Base-by-base conservation (phyloP, 192 early-diverging fungal genomes). In the Thoreauomyces humboldtii region DNA sequence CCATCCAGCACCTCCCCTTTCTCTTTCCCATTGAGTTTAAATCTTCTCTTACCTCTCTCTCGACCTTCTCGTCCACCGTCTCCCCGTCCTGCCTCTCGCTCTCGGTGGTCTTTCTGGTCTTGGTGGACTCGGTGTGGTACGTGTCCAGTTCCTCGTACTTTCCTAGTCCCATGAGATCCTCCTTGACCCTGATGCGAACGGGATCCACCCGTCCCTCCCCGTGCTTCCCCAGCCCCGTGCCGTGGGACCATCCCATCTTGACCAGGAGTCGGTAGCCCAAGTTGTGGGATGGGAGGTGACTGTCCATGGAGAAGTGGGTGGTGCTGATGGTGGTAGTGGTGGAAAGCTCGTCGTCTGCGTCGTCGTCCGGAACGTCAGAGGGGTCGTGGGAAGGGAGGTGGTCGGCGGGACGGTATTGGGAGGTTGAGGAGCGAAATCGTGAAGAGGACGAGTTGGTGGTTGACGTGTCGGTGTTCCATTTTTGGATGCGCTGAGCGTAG, bases 231-330 rank as follows among this genome's bases (percentile, higher is more conserved):
- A 91, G 65, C 28, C 88, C 88, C 36, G 62, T 73, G 6, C 87
- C 87, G 19, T 65, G 73, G 52, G 64, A 72, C 89, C 89, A 91
- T 0, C 89, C 89, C 82, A 91, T 86, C 61, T 87, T 86, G 44
- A 80, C 66, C 21, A 90, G 59, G n/a, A 91, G 67, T 34, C 73
- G 48, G 63, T 82, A 91, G 4, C 89, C 89, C 4, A 80, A 59
- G 62, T 91, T 91, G 32, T 61, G 58, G 17, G 57, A 71, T 31
- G 87, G 81, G 5, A 89, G 77, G 33, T 80, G 88, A 6, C 57
- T 71, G 35, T 81, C 77, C 87, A 89, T 87, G 19, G 73, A 73
- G 5, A 78, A 73, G 25, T 72, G 55, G 5, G 34, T 36, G n/a
- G 25, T 7, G 7, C 19, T 36, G 34, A 29, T 52, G 6, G n/a